Evolutionary conservation across 2,329 filamentous ascomycete genomes (phyloP).

Genomic region (Aphanocladium album): DNA sequence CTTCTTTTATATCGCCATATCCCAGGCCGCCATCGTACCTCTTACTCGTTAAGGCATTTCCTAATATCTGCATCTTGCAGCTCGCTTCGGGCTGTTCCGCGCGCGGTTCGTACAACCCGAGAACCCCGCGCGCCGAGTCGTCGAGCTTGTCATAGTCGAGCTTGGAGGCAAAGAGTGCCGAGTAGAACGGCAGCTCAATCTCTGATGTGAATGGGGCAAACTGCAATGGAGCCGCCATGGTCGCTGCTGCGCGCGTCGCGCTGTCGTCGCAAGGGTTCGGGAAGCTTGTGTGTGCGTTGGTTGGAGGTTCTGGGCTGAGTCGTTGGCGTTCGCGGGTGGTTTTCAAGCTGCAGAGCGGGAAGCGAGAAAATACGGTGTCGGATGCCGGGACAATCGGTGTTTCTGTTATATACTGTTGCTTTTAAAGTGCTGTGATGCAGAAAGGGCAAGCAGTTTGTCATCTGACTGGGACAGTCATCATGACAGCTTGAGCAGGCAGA

Average conservation of each 20-base stretch:
- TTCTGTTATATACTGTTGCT: background rate
- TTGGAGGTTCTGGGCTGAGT: background rate
- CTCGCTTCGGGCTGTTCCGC: constrained; percentile 68
- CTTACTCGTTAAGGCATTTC: constrained; percentile 76
- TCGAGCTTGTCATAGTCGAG: constrained; percentile 97
- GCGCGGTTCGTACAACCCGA: constrained; percentile 85
- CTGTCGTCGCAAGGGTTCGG: background rate
- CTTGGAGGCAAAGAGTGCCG: constrained; percentile 84
- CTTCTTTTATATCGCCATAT: too few relatives aligned
- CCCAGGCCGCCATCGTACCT: too few relatives aligned
- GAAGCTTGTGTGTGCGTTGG: background rate
- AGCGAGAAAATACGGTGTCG: background rate
- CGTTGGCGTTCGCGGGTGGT: background rate
- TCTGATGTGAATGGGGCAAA: constrained; percentile 91
- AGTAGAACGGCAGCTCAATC: constrained; percentile 93
- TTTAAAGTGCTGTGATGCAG: background rate
- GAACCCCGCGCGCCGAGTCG: constrained; percentile 79
- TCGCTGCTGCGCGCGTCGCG: constrained; percentile 18
- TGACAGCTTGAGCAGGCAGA: constrained; percentile 15
- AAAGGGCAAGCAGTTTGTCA: constrained; percentile 16
- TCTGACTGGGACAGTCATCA: constrained; percentile 16
- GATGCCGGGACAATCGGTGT: background rate
- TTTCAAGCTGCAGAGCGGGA: background rate
- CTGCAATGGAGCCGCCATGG: constrained; percentile 50
- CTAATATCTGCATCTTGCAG: constrained; percentile 85